phyloP scores from a whole-genome alignment of 805 yeast species.

The Brettanomyces bruxellensis region DNA sequence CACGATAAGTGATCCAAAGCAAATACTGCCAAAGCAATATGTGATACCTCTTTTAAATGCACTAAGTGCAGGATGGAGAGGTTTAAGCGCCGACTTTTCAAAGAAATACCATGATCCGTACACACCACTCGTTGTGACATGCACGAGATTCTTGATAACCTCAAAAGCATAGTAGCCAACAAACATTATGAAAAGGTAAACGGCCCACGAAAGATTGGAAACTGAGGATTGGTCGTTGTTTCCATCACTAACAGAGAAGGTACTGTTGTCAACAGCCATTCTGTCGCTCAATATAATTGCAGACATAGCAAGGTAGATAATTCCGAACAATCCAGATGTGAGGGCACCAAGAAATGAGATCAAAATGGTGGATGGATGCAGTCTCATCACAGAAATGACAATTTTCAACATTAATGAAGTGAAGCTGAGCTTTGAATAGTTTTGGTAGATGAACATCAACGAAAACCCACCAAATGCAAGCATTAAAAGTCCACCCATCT shows the following conservation, averaged over 20 bases:
- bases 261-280: conserved; percentile 40
- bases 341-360: conserved; percentile 35
- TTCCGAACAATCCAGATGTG: conserved; percentile 43
- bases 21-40: conserved; percentile 82
- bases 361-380: conserved; percentile 59
- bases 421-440: conserved; percentile 20
- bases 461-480: conserved; percentile 13
- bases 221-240: conserved; percentile 18
- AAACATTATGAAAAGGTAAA: conserved; percentile 52
- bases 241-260: conserved; percentile 27
- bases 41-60: conserved; percentile 72
- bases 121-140: conserved; percentile 73
- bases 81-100: conserved; percentile 42
- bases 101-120: conserved; percentile 91
- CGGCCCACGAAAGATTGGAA: conserved; percentile 18
- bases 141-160: conserved; percentile 71
- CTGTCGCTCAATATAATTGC: conserved; percentile 34
- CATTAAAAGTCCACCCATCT: conserved; percentile 7
- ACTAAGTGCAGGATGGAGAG: conserved; percentile 70
- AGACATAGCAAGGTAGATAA: conserved; percentile 59
- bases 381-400: conserved; percentile 68
- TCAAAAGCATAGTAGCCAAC: conserved; percentile 81
- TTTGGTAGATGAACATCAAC: conserved; percentile 16
- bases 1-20: conserved; percentile 72
- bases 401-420: conserved; percentile 21